Conservation (phyloP, 192 early-diverging fungal genomes). For the Funneliformis geosporum region DNA sequence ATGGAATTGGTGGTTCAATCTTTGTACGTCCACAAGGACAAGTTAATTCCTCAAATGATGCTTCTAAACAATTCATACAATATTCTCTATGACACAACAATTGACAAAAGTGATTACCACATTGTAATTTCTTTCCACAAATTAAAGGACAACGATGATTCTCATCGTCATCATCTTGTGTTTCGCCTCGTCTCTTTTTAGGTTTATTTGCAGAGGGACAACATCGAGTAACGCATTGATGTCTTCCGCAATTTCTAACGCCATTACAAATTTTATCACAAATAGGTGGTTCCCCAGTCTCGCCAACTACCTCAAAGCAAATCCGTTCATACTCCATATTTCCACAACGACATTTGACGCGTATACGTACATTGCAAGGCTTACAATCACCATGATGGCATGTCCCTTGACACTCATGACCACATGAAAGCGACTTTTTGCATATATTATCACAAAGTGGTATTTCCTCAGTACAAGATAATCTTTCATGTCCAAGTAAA, state of each 20-base stretch:
- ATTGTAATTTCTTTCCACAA: slow-evolving; percentile 76
- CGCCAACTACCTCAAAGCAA: slow-evolving; percentile 48
- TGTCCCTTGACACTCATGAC: slow-evolving; percentile 56
- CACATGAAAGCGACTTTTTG: slow-evolving; percentile 58
- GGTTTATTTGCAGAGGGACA: slow-evolving; percentile 54
- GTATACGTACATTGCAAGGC: slow-evolving; percentile 56
- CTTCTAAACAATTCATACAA: slow-evolving; percentile 76
- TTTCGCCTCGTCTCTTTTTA: slow-evolving; percentile 38
- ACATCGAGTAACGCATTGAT: slow-evolving; percentile 65
- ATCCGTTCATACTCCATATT: slow-evolving; percentile 46
- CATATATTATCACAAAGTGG: slow-evolving; percentile 66
- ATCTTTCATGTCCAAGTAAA: slow-evolving; percentile 37
- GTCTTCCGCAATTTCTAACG: slow-evolving; percentile 68
- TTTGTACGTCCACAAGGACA: slow-evolving; percentile 87
- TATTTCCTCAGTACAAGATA: slow-evolving; percentile 54
- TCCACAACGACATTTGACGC: slow-evolving; percentile 66
- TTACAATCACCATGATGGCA: slow-evolving; percentile 69
- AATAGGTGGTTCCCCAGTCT: slow-evolving; percentile 48
- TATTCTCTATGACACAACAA: slow-evolving; percentile 75
- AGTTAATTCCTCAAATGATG: slow-evolving; percentile 79
- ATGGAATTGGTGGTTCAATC: slow-evolving; percentile 82
- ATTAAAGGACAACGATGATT: slow-evolving; percentile 66
- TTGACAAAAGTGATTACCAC: slow-evolving; percentile 79
- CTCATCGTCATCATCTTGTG: slow-evolving; percentile 39
- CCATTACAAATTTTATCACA: slow-evolving; percentile 67